Base-by-base conservation (phyloP, 805 yeast species). In the Candida glaebosa region DNA sequence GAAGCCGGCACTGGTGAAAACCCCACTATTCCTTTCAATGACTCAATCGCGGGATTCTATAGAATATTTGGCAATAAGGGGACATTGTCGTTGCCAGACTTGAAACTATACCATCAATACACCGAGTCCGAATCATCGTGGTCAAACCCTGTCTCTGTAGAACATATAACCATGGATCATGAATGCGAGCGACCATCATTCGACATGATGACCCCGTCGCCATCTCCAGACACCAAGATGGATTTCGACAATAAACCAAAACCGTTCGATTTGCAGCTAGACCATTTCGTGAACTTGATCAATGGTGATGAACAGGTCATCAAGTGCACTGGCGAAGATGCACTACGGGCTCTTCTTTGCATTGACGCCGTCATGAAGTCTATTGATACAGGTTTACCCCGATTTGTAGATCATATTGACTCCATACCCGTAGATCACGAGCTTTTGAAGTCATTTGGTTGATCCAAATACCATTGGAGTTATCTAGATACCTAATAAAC, bases 1-100 rank as follows among this genome's bases (percentile, higher is more conserved):
- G 74, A 68, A 50, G 52, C 58, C 3, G 71, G 71, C 1, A 68
- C 74, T 0, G 73, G 74, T 5, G 74, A 69, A 46, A 69, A 69
- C 45, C 73, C 74, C 2, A 63, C 63, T 16, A 51, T 69, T 28
- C 74, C 74, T 2, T 53, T 47, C 34, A 48, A 58, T 41, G 52
- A 45, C 8, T 56, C 49, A 8, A 43, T 64, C 14, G 52, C 58
- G 18, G 73, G 73, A 2, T 56, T 67, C 33, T 67, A 68, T 45
- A 46, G 73, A 24, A 53, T 68, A 5, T 68, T 68, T 48, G 73
- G 73, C 5, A 51, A 60, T 18, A 45, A 57, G 18, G 73, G 71
- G 5, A 66, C 72, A 7, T 54, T 68, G 22, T 65, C 69, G 3
- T 56, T 68, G 3, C 73, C 73, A 1, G 73, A 68, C 39, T 48